Percentiles rank a stretch among this genome's conserved stretches.
Conservation (phyloP, 805 yeast genomes). For the Saccharomycopsis amapae region DNA sequence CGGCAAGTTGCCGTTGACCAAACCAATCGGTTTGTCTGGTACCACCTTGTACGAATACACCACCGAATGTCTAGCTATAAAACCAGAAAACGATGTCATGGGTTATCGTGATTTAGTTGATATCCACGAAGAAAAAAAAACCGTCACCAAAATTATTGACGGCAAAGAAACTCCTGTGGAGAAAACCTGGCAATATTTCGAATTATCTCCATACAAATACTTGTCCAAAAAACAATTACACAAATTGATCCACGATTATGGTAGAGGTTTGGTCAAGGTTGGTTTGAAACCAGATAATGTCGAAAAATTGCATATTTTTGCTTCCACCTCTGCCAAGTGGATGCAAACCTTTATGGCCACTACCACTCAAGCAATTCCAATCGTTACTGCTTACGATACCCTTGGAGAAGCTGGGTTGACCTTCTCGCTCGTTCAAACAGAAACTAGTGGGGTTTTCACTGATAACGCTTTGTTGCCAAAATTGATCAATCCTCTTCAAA, state of each 20-base stretch:
- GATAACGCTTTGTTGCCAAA: constrained; percentile 67
- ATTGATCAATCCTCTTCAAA: constrained; percentile 64
- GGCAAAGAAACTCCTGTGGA: constrained; percentile 68
- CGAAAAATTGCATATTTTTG: constrained; percentile 74
- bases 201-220: constrained; percentile 64
- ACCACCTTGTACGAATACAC: constrained; percentile 65
- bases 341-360: constrained; percentile 79
- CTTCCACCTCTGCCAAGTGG: constrained; percentile 85
- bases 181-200: constrained; percentile 85
- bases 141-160: constrained; percentile 65
- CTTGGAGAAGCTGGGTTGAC: constrained; percentile 83
- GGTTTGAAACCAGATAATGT: constrained; percentile 60
- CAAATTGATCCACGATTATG: constrained; percentile 43
- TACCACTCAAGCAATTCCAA: constrained; percentile 70
- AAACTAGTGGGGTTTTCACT: constrained; percentile 69
- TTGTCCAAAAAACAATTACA: constrained; percentile 54
- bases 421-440: constrained; percentile 80
- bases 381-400: constrained; percentile 95
- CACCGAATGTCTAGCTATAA: constrained; percentile 50
- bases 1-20: constrained; percentile 40
- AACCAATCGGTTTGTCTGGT: constrained; percentile 61
- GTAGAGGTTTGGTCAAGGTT: constrained; percentile 66
- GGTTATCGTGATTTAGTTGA: constrained; percentile 77
- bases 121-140: constrained; percentile 67
- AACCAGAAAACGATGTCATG: constrained; percentile 49